Conservation (phyloP, 352 stramenopile species). For the Phytophthora colocasiae region DNA sequence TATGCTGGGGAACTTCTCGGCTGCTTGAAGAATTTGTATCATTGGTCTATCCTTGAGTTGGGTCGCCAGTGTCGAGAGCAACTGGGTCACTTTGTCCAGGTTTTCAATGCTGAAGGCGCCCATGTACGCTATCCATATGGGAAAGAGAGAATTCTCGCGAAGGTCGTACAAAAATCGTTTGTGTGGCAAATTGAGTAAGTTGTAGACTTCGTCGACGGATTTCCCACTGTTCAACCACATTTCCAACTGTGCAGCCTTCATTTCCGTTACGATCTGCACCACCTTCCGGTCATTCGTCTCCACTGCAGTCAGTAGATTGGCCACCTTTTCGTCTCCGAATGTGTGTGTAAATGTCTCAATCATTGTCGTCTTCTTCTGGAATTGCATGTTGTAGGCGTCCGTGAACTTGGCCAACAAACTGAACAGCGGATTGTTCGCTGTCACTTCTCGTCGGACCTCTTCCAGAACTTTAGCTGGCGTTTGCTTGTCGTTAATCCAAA, state of each 20-base stretch:
- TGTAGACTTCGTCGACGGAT: background rate
- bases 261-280: background rate
- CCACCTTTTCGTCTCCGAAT: background rate
- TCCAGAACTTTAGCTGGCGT: background rate
- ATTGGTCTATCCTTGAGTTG: background rate
- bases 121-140: background rate
- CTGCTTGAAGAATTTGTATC: background rate
- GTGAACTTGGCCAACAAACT: background rate
- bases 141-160: background rate
- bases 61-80: background rate
- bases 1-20: background rate
- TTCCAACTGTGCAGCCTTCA: background rate
- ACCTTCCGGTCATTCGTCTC: background rate
- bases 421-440: background rate
- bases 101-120: background rate
- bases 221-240: background rate
- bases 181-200: background rate
- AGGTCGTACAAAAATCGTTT: background rate
- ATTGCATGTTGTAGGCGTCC: background rate
- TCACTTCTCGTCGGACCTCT: background rate
- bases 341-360: background rate
- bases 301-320: constrained; percentile 1
- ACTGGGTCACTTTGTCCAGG: background rate
- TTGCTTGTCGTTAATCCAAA: background rate
- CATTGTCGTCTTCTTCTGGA: constrained; percentile 2